Base-by-base conservation (phyloP, 768 basidiomycete species). In the Hebeloma cylindrosporum region DNA sequence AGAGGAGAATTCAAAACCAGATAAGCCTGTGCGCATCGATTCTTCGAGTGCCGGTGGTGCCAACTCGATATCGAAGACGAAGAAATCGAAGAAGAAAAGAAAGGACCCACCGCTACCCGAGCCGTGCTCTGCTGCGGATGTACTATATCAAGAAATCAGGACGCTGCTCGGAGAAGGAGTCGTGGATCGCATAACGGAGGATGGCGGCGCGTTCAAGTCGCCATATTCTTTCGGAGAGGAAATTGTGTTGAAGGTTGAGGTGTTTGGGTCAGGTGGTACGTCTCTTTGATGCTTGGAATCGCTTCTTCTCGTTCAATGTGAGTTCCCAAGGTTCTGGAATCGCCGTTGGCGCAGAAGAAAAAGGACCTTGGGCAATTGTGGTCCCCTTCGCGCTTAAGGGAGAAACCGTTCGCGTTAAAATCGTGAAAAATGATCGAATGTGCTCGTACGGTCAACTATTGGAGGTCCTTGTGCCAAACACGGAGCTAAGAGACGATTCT, bases 331-430 rank as follows among this genome's bases (percentile, higher is more conserved):
- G 87, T 39, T 80, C 83, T 51, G 84, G 82, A 0, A 69, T 92
- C 10, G 86, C 81, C 0, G 56, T 78, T 8, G 71, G 77, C 3
- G 70, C 66, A 0, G 62, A 73, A 4, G 66, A 63, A 5, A 61
- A 65, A 42, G 73, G 73, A 0, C 76, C 83, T 17, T 97, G 95
- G 91, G 85, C 85, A 1, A 70, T 97, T 26, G 72, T 90, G 25
- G 79, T 87, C 0, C 95, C 95, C 0, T 89, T 93, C 52, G 78
- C 83, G 1, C 74, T 98, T 7, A 91, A 93, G 0, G 85, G 85
- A 7, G 95, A 99, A 63, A 78, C 67, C 14, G 78, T 95, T 28
- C 77, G 79, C 22, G 86, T 80, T 2, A 74, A 79, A 40, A 74
- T 97, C 1, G 88, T 85, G 60, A 79, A 83, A 34, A 77, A 84